These are phyloP conservation scores for Fusarium temperatum DNA, from an alignment of 2,329 filamentous ascomycete genomes.

Conservation along the genomic window DNA sequence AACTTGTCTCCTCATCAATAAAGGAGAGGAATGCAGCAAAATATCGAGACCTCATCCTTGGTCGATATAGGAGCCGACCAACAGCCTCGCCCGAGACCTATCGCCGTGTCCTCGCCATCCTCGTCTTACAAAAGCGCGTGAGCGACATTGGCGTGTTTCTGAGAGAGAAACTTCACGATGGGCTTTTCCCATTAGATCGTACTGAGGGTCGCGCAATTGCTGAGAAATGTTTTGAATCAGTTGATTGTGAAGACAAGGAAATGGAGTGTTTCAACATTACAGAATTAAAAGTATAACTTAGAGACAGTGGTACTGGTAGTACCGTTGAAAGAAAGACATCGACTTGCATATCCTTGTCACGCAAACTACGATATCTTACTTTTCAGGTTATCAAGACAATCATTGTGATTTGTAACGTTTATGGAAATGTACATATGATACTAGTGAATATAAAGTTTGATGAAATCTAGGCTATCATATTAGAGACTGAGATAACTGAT, in stretches of 20 bases:
- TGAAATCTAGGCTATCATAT: no score
- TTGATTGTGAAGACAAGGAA: not conserved
- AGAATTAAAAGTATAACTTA: not conserved
- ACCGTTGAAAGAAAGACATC: not conserved
- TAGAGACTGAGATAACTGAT: accelerated
- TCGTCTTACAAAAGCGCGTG: no score
- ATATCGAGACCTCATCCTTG: not conserved
- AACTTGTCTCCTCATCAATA: not conserved
- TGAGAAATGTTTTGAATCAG: not conserved
- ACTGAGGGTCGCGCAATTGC: not conserved
- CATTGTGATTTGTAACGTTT: no score
- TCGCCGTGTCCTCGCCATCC: no score
- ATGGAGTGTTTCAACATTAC: not conserved
- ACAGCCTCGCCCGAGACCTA: no score
- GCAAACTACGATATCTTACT: no score
- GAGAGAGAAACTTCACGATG: not conserved
- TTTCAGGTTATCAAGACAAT: no score
- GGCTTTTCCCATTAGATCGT: not conserved
- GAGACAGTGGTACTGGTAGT: no score
- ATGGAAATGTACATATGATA: no score
- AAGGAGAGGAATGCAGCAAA: not conserved
- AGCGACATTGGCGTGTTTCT: no score
- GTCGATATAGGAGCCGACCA: not conserved
- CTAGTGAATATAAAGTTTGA: accelerated
- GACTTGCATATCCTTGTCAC: no score